Evolutionary conservation across 192 early-diverging fungal species (phyloP), one percentile per base, ranked within the genome.

Genomic region (Rhizophagus clarus): DNA sequence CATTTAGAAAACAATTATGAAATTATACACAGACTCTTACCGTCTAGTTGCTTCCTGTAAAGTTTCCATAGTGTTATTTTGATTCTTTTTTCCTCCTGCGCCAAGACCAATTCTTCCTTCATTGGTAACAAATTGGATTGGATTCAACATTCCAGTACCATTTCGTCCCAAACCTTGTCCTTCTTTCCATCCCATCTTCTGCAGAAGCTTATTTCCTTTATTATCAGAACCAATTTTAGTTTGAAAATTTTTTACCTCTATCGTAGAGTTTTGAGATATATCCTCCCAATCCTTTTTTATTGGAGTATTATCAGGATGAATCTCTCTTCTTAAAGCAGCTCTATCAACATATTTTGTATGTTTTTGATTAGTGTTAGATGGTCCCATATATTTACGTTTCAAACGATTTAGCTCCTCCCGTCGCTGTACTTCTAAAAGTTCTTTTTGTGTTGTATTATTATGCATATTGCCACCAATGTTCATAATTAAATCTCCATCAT

Each of bases 161-260:
- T 81, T 78, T 26, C 85, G 81, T 6, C 91, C 91, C n/a, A 92
- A 78, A 1, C 88, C 88, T 68, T 88, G 84, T 8, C 91, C 92
- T 77, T 91, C 89, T 66, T 89, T 89, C 93, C 93, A 94, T 0
- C 93, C 93, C 88, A 92, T 88, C 29, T 87, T 89, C 51, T 88
- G 85, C 71, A 94, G 76, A 71, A 94, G 73, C 6, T 83, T 81
- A 42, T 86, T 89, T 0, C 93, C 93, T 22, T 87, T 89, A 68
- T 93, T 93, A n/a, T 89, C 84, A 47, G 26, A 63, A 8, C 72
- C 75, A 29, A 68, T 61, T 26, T 12, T 79, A 10, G 26, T 67
- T 31, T 31, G 61, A 20, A 42, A 31, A 69, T 45, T 77, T 68
- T 4, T 49, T 47, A 20, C 75, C 12, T 32, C 63, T 51, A 45